These are phyloP conservation scores for Yarrowia sp. DNA, from an alignment of 805 yeast genomes.

Conservation along the genomic window DNA sequence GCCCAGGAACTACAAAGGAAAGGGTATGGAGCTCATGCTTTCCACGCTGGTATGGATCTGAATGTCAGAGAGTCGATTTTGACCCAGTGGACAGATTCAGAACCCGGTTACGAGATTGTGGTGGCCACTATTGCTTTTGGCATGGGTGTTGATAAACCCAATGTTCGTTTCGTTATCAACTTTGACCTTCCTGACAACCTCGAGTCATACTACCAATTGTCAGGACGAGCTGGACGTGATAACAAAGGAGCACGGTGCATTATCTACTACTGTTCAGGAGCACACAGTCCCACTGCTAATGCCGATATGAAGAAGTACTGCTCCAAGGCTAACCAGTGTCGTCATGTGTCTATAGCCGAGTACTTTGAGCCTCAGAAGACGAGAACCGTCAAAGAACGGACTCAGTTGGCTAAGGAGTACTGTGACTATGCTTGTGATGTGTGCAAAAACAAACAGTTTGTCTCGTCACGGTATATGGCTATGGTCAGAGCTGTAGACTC, in stretches of 20 bases:
- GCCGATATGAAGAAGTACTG: constrained; percentile 28
- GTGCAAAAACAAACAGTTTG: constrained; percentile 30
- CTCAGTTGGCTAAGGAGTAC: constrained; percentile 22
- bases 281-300: constrained; percentile 8
- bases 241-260: constrained; percentile 78
- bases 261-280: constrained; percentile 54
- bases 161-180: constrained; percentile 88
- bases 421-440: constrained; percentile 32
- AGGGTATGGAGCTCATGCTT: constrained; percentile 68
- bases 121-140: constrained; percentile 98
- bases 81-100: constrained; percentile 72
- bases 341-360: constrained; percentile 31
- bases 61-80: constrained; percentile 69
- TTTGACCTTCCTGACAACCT: constrained; percentile 80
- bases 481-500: constrained; percentile 4
- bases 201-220: constrained; percentile 95
- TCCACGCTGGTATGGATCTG: constrained; percentile 82
- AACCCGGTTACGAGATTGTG: constrained; percentile 57
- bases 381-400: neutral
- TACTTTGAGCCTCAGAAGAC: constrained; percentile 31
- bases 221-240: constrained; percentile 99
- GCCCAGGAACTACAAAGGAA: constrained; percentile 54
- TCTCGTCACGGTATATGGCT: constrained; percentile 8
- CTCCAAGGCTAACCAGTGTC: constrained; percentile 28
- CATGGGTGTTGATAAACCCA: constrained; percentile 97